phyloP scores from a whole-genome alignment of 768 basidiomycete species.

The Pisolithus sp. region DNA sequence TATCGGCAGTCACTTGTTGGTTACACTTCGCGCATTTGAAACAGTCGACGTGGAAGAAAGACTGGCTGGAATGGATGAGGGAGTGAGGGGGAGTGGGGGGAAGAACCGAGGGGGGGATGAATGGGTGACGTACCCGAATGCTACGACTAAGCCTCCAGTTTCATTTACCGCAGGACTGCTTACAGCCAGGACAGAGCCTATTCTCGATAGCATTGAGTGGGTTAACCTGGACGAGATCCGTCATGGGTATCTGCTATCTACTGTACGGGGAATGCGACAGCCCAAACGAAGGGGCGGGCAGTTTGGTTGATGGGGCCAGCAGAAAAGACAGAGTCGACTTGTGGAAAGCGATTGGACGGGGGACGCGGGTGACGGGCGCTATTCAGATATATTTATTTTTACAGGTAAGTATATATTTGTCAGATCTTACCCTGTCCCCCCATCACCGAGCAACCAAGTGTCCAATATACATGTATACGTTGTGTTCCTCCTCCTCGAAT shows the following conservation, averaged over 20 bases:
- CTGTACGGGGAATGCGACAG: background rate
- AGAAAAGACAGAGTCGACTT: too few relatives aligned
- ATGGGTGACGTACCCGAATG: slow-evolving; percentile 75
- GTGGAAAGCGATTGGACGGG: too few relatives aligned
- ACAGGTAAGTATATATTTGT: too few relatives aligned
- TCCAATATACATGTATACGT: too few relatives aligned
- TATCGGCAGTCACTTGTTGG: slow-evolving; percentile 90
- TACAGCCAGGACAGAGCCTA: slow-evolving; percentile 77
- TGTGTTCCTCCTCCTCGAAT: too few relatives aligned
- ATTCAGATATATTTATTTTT: too few relatives aligned
- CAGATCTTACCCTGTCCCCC: too few relatives aligned
- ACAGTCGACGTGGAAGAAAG: slow-evolving; percentile 91
- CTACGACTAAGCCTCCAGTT: slow-evolving; percentile 83
- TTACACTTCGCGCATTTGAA: slow-evolving; percentile 97
- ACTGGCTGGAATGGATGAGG: slow-evolving; percentile 49
- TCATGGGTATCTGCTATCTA: slow-evolving; percentile 7
- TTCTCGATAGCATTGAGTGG: slow-evolving; percentile 36
- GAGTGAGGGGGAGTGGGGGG: slow-evolving; percentile 2
- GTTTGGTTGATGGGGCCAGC: background rate
- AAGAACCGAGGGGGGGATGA: slow-evolving; percentile 5
- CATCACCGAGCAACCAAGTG: too few relatives aligned
- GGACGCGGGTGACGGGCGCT: too few relatives aligned
- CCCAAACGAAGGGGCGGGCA: background rate
- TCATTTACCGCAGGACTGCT: slow-evolving; percentile 73
- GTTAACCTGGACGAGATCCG: slow-evolving; percentile 4